Percentiles rank a stretch among this genome's conserved stretches.
Evolutionary conservation across 345 rosid genomes (phyloP).

Genomic region (Syzygium grande): DNA sequence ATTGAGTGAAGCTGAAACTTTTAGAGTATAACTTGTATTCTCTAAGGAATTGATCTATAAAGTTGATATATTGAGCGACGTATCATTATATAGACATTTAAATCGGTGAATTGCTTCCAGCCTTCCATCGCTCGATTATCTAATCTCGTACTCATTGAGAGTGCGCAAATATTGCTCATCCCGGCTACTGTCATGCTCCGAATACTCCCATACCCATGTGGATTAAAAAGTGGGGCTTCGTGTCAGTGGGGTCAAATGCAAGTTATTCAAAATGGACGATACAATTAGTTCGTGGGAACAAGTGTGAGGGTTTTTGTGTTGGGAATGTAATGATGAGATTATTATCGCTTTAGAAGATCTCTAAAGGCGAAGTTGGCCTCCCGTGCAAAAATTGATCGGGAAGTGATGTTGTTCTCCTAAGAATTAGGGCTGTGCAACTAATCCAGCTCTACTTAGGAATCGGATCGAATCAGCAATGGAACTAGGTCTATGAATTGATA

Average conservation of each 20-base stretch:
- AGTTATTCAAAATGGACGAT: rapidly evolving
- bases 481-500: too few relatives aligned
- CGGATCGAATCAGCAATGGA: not conserved
- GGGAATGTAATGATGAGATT: not conserved
- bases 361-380: not conserved
- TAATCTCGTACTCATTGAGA: not conserved
- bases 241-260: rapidly evolving
- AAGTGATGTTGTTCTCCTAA: rapidly evolving
- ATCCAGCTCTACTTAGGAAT: too few relatives aligned
- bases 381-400: not conserved
- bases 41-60: rapidly evolving
- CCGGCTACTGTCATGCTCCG: rapidly evolving
- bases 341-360: not conserved
- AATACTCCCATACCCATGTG: rapidly evolving
- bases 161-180: rapidly evolving
- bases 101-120: not conserved
- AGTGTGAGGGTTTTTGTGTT: not conserved
- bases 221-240: not conserved
- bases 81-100: not conserved
- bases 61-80: not conserved
- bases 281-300: not conserved
- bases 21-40: not conserved
- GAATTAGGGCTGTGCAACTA: rapidly evolving
- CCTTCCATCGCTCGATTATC: rapidly evolving
- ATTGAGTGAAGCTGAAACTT: not conserved